Conservation (phyloP, 768 basidiomycete species). For the Glaciozyma antarctica region DNA sequence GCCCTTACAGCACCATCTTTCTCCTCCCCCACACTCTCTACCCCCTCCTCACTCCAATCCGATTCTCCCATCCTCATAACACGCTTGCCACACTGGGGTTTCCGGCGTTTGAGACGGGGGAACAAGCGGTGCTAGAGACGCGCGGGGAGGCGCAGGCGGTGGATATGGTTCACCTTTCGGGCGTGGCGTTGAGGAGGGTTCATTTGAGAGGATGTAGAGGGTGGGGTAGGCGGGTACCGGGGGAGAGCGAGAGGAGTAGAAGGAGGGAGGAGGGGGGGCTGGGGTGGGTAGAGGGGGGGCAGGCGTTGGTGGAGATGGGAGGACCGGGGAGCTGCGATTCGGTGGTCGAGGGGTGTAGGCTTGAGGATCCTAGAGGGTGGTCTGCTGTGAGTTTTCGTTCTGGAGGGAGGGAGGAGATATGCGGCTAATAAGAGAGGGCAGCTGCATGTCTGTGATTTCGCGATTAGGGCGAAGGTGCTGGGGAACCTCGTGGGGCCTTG, state of each 20-base stretch:
- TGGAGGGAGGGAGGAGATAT: background rate
- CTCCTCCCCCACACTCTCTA: slow-evolving; percentile 38
- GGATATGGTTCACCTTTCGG: slow-evolving; percentile 15
- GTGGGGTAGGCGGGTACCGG: slow-evolving; percentile 21
- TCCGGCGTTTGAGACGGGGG: slow-evolving; percentile 37
- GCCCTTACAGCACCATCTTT: slow-evolving; percentile 40
- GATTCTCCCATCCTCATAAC: slow-evolving; percentile 41
- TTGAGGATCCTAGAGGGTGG: slow-evolving; percentile 35
- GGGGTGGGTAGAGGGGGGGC: slow-evolving; percentile 37
- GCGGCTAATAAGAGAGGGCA: background rate
- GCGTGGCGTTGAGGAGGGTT: slow-evolving; percentile 17
- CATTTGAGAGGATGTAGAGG: slow-evolving; percentile 29
- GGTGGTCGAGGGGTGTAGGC: slow-evolving; percentile 31
- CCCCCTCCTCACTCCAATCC: slow-evolving; percentile 38
- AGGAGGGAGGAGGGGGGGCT: slow-evolving; percentile 28
- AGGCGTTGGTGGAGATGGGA: slow-evolving; percentile 37
- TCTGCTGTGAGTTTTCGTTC: slow-evolving; percentile 21
- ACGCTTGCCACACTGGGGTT: slow-evolving; percentile 43
- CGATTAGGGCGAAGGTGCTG: slow-evolving; percentile 21
- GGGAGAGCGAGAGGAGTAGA: slow-evolving; percentile 21
- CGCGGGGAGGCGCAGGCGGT: slow-evolving; percentile 37
- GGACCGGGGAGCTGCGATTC: slow-evolving; percentile 31
- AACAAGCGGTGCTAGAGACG: slow-evolving; percentile 38
- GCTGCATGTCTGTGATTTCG: slow-evolving; percentile 31
- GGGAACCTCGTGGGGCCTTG: slow-evolving; percentile 33